phyloP scores from a whole-genome alignment of 2,329 filamentous ascomycete species.

The Trichoderma brevicompactum region DNA sequence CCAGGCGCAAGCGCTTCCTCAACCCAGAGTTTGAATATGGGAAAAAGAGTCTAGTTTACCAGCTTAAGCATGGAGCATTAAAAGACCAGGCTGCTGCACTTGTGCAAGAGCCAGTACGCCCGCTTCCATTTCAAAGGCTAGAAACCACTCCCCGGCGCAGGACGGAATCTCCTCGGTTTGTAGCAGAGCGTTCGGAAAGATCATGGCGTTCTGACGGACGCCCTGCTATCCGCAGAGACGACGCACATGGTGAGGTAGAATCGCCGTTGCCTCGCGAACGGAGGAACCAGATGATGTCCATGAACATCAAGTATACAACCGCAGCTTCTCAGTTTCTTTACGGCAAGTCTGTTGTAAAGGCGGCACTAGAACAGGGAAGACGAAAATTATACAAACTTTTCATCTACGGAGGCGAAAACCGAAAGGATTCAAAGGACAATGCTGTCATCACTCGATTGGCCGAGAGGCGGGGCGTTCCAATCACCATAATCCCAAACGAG shows the following conservation, averaged over 20 bases:
- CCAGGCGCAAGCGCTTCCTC: conserved; percentile 57
- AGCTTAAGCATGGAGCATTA: conserved; percentile 52
- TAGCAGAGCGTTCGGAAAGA: not conserved
- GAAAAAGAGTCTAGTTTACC: conserved; percentile 60
- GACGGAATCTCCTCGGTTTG: conserved; percentile 4
- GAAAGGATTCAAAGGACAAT: conserved; percentile 55
- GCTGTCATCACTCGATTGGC: conserved; percentile 53
- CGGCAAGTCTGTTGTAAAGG: conserved; percentile 77
- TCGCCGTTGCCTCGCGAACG: conserved; percentile 29
- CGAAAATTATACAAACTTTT: conserved; percentile 86
- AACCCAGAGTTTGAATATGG: conserved; percentile 56
- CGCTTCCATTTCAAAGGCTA: conserved; percentile 20
- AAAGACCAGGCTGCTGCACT: conserved; percentile 38
- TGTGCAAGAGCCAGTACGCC: conserved; percentile 37
- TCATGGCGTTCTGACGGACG: not conserved
- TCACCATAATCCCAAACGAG: conserved; percentile 62
- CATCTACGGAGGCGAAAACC: conserved; percentile 65
- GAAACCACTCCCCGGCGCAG: conserved; percentile 11
- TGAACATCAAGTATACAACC: conserved; percentile 66
- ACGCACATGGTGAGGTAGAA: conserved; percentile 23
- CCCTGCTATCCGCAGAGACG: not conserved
- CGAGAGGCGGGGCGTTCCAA: conserved; percentile 52
- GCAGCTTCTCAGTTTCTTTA: conserved; percentile 92
- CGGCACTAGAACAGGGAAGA: conserved; percentile 68
- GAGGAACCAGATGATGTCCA: conserved; percentile 43